Evolutionary conservation across 441 rosid species (phyloP).

Genomic region (Euphorbia celastroides): DNA sequence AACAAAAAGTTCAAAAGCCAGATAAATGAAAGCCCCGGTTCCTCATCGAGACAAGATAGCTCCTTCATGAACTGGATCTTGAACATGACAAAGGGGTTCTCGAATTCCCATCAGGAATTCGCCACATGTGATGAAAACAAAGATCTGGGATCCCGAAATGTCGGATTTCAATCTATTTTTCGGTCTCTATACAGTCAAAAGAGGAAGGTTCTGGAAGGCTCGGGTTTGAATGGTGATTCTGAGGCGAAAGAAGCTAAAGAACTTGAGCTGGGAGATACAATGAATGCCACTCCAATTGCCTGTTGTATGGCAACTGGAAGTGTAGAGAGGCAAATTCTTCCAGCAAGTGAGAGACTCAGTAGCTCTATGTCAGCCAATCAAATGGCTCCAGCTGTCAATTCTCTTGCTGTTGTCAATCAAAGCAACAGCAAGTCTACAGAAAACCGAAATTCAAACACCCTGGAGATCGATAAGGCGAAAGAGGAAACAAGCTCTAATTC

Average conservation of each 20-base stretch:
- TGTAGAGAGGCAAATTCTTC: constrained; percentile 30
- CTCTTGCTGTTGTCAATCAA: constrained; percentile 22
- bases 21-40: constrained; percentile 40
- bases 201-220: constrained; percentile 27
- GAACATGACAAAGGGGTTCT: constrained; percentile 66
- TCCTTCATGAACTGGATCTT: constrained; percentile 93
- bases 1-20: constrained; percentile 57
- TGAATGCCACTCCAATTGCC: constrained; percentile 38
- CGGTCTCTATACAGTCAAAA: constrained; percentile 56
- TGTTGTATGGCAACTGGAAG: constrained; percentile 30
- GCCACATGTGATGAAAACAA: constrained; percentile 22
- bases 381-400: constrained; percentile 26
- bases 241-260: constrained; percentile 17
- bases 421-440: constrained; percentile 26
- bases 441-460: constrained; percentile 26
- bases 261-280: constrained; percentile 25
- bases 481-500: constrained; percentile 36
- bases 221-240: constrained; percentile 18
- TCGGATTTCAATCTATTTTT: constrained; percentile 74
- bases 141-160: constrained; percentile 25
- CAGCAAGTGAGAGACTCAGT: constrained; percentile 28
- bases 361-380: constrained; percentile 29
- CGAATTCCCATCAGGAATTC: constrained; percentile 32
- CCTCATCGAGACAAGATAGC: constrained; percentile 63
- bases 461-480: constrained; percentile 26